Base-by-base conservation (phyloP, 78 protist species). In the Dictyostelium brefeldianum region DNA sequence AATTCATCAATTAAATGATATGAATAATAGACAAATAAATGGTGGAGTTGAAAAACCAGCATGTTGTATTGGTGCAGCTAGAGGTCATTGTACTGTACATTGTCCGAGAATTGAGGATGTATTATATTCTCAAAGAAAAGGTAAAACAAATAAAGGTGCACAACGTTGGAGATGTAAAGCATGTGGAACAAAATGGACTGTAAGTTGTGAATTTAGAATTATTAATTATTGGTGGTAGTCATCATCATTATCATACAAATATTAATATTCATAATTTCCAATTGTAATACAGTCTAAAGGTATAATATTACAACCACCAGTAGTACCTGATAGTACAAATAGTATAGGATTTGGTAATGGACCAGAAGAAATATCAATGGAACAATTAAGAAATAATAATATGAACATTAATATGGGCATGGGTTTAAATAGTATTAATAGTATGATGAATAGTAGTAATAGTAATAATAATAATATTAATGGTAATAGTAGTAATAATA, bases 171-270 rank as follows among this genome's bases (percentile, higher is more conserved):
- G 92, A 36, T 87, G 92, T 50, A 87, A 87, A 48, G 92, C 92
- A 36, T 87, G 92, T 77, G 92, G 92, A 4, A 87, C 92, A n/a
- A 87, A 87, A 64, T 87, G 92, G 92, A 87, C 92, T 27, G 92
- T 87, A 85, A 9, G 92, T 77, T 71, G n/a, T n/a, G n/a, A n/a
- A n/a, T n/a, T n/a, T n/a, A n/a, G n/a, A n/a, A n/a, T n/a, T 47
- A 47, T n/a, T 31, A 64, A 59, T 57, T n/a, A n/a, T n/a, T n/a
- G n/a, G n/a, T n/a, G n/a, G n/a, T n/a, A n/a, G n/a, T n/a, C n/a
- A 31, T 53, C 22, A 53, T 53, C 22, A 53, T 53, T 8, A 53
- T 53, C n/a, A n/a, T n/a, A n/a, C n/a, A n/a, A n/a, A n/a, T n/a
- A n/a, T 31, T 31, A 31, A 14, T 67, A 20, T 67, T 25, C 4